Percentiles rank a stretch among this genome's conserved stretches.
phyloP scores from a whole-genome alignment of 441 rosid species.

The Adansonia rubrostipa region DNA sequence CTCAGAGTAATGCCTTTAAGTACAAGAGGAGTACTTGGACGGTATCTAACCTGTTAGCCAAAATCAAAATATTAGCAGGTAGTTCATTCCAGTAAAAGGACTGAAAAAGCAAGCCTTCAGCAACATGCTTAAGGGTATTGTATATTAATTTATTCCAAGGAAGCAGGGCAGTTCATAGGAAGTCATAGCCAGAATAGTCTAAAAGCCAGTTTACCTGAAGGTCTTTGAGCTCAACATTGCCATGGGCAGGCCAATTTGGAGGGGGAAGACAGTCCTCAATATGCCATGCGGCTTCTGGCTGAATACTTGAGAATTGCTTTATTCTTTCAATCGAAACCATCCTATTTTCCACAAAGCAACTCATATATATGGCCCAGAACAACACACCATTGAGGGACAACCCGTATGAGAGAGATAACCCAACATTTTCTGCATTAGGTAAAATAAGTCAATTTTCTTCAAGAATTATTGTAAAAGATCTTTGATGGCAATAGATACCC shows the following conservation, averaged over 20 bases:
- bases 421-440: constrained; percentile 69
- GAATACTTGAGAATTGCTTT: constrained; percentile 79
- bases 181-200: not conserved
- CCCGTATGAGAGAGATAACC: constrained; percentile 92
- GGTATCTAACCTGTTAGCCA: constrained; percentile 70
- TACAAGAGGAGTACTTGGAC: constrained; percentile 86
- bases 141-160: not conserved
- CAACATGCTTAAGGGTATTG: constrained; percentile 4
- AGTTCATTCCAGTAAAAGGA: not conserved
- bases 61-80: constrained; percentile 10
- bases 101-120: not conserved
- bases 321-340: constrained; percentile 95
- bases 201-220: constrained; percentile 55
- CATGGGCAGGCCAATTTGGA: constrained; percentile 73
- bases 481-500: not conserved
- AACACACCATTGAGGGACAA: constrained; percentile 77
- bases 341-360: constrained; percentile 86
- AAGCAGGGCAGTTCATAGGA: not conserved
- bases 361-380: constrained; percentile 75
- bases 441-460: constrained; percentile 21
- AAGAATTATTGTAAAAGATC: not conserved
- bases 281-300: constrained; percentile 81
- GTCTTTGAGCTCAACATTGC: constrained; percentile 70
- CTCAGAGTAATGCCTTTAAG: constrained; percentile 79
- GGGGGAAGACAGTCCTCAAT: constrained; percentile 66